Percentiles rank a stretch among this genome's conserved stretches.
Evolutionary conservation across 176 grass and related monocot genomes (phyloP).

Genomic region (Alopecurus myosuroides): DNA sequence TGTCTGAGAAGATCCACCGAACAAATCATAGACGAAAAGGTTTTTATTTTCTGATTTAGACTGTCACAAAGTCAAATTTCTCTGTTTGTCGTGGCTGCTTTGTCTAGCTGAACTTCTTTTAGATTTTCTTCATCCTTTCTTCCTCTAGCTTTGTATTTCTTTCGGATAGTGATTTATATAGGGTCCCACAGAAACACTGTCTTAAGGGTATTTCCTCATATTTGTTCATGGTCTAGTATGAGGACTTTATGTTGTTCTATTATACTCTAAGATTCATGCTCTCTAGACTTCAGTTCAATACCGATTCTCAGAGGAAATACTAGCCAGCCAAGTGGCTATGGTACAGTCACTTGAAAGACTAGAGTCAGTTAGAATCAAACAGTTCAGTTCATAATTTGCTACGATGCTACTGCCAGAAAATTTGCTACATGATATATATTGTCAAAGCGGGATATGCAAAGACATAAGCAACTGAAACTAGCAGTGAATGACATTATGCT

Average conservation of each 20-base stretch:
- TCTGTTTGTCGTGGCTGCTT: neutral
- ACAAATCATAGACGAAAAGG: neutral
- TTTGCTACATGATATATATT: neutral
- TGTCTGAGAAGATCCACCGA: neutral
- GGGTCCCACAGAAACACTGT: neutral
- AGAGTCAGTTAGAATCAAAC: neutral
- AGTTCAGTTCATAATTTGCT: neutral
- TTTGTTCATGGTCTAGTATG: neutral
- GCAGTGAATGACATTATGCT: neutral
- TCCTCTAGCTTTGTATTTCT: neutral
- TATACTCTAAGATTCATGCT: conserved; percentile 8
- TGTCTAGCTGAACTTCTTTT: neutral
- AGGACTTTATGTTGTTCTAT: neutral
- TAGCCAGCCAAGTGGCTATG: neutral
- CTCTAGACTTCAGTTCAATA: neutral
- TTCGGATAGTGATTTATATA: neutral
- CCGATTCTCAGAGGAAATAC: neutral
- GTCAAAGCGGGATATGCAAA: neutral
- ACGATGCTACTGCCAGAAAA: neutral
- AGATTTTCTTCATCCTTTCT: neutral
- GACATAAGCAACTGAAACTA: neutral
- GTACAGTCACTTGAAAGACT: neutral
- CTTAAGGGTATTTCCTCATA: neutral
- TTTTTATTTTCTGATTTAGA: neutral
- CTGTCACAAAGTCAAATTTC: neutral